Conservation (phyloP, 768 basidiomycete species). For the Leccinum broughii region DNA sequence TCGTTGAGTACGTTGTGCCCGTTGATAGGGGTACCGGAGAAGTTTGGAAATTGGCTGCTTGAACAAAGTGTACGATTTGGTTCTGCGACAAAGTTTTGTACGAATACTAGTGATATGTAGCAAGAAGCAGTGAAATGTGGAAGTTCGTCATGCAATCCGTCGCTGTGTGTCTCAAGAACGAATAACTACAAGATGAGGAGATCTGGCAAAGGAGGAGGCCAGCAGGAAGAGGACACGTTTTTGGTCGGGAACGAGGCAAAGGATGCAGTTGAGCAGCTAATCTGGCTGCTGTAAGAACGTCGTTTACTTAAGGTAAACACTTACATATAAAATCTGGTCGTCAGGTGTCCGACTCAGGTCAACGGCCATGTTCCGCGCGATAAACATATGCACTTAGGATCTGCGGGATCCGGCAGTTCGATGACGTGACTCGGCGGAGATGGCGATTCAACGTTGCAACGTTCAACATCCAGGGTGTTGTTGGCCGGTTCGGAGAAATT, state of each 20-base stretch:
- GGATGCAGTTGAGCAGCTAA: not conserved
- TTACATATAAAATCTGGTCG: too few species aligned
- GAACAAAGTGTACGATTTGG: not conserved
- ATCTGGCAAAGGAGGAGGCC: not conserved
- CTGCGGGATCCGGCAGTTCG: too few species aligned
- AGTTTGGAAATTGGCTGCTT: not conserved
- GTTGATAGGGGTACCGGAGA: not conserved
- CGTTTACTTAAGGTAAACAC: too few species aligned
- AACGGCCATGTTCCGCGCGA: too few species aligned
- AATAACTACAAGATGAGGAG: not conserved
- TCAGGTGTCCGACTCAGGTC: too few species aligned
- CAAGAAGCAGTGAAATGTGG: not conserved
- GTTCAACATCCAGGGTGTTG: too few species aligned
- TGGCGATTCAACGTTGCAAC: too few species aligned
- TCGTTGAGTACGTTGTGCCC: not conserved
- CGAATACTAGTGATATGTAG: not conserved
- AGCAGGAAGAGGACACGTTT: not conserved
- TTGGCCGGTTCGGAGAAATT: too few species aligned
- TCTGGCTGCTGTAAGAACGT: too few species aligned
- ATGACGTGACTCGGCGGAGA: too few species aligned
- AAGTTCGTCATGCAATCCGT: not conserved
- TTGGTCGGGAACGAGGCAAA: constrained; percentile 5
- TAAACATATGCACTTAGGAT: too few species aligned
- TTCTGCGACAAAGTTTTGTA: not conserved
- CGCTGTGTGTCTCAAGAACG: not conserved